These are phyloP conservation scores for Trifolium subterraneum DNA, from an alignment of 306 rosid species.

Conservation along the genomic window DNA sequence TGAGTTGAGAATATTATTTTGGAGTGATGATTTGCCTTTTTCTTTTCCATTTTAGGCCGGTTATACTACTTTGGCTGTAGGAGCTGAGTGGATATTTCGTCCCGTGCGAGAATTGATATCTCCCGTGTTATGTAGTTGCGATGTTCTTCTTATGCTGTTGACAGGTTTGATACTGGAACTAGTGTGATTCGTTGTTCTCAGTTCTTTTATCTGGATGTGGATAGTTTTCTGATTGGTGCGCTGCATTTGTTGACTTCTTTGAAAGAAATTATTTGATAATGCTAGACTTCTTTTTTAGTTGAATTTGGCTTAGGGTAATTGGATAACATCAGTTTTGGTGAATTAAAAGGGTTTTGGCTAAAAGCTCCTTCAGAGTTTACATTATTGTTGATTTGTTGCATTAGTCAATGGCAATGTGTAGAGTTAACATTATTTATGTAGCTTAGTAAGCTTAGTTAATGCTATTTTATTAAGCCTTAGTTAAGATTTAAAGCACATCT, in stretches of 20 bases:
- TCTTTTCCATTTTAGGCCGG: constrained; percentile 68
- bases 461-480: constrained; percentile 21
- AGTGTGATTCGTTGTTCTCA: constrained; percentile 15
- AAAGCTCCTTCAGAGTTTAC: not conserved
- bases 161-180: constrained; percentile 62
- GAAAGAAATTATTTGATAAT: not conserved
- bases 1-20: not conserved
- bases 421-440: constrained; percentile 9
- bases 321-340: not conserved
- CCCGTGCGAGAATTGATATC: constrained; percentile 52
- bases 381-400: not conserved
- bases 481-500: constrained; percentile 1
- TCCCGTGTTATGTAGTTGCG: constrained; percentile 83
- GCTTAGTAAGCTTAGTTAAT: not conserved
- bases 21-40: constrained; percentile 28
- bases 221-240: constrained; percentile 22
- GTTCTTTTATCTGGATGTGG: constrained; percentile 17
- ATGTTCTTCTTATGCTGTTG: constrained; percentile 75
- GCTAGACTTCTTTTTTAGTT: not conserved
- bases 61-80: constrained; percentile 72
- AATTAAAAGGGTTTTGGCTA: not conserved
- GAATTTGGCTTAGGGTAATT: constrained; percentile 9
- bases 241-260: not conserved
- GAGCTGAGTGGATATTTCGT: constrained; percentile 78
- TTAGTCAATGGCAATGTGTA: constrained; percentile 8